A percentile compares a stretch with the other conserved stretches of the same genome.
Evolutionary conservation across 2,329 filamentous ascomycete species (phyloP).

Genomic region (Hyphodiscus sp.): DNA sequence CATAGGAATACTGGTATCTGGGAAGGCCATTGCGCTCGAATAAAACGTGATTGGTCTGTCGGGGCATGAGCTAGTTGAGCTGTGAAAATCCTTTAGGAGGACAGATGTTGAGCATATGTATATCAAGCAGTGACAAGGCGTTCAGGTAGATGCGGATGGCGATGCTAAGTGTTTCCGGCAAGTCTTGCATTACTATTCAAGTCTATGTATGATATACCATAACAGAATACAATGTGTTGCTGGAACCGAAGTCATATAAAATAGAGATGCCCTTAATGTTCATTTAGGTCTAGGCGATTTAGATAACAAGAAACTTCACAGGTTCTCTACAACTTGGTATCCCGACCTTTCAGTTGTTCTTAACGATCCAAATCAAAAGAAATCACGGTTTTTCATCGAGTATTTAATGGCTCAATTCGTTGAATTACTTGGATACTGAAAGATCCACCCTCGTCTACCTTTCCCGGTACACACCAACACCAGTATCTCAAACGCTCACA

Average conservation of each 20-base stretch:
- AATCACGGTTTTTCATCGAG: no score
- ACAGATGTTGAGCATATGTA: conserved; percentile 16
- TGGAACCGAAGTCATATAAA: neutral
- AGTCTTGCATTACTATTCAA: conserved; percentile 15
- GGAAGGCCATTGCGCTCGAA: conserved; percentile 71
- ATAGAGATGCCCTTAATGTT: no score
- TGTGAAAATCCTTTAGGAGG: neutral
- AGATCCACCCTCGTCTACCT: no score
- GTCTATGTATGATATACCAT: conserved; percentile 23
- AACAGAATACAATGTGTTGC: neutral
- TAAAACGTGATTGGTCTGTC: neutral
- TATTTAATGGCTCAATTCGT: no score
- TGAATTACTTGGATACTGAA: no score
- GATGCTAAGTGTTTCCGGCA: conserved; percentile 10
- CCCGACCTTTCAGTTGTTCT: no score
- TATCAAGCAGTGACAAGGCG: conserved; percentile 17
- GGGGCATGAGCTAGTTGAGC: neutral
- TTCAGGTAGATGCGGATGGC: conserved; percentile 19
- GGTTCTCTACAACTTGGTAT: no score
- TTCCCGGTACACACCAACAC: no score
- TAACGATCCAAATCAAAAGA: no score
- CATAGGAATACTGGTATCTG: conserved; percentile 80
- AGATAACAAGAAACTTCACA: no score
- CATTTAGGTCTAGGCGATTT: no score
- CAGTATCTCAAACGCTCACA: no score